phyloP scores from a whole-genome alignment of 176 grass and related monocot species.

The Ampelocalamus luodianensis region DNA sequence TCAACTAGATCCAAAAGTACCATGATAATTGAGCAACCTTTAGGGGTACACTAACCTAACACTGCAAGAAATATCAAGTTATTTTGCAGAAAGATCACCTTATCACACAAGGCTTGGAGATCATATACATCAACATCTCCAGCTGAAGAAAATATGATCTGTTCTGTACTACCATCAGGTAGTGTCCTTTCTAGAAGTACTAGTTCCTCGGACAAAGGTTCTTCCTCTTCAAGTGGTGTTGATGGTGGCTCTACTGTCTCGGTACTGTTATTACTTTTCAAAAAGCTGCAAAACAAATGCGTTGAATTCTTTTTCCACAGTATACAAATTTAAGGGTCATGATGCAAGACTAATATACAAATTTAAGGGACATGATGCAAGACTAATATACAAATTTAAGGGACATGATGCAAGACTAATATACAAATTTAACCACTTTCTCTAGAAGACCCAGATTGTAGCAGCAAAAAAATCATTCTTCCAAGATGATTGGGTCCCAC shows the following conservation, averaged over 20 bases:
- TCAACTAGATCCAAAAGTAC: neutral
- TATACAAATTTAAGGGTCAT: constrained; percentile 8
- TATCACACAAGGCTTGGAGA: constrained; percentile 86
- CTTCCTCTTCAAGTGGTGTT: constrained; percentile 77
- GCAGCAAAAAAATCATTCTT: neutral
- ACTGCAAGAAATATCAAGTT: constrained; percentile 31
- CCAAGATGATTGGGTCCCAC: neutral
- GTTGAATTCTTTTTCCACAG: constrained; percentile 12
- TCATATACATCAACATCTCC: constrained; percentile 89
- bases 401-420: constrained; percentile 2
- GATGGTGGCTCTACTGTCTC: constrained; percentile 70
- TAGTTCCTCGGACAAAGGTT: constrained; percentile 65
- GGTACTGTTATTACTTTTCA: constrained; percentile 68
- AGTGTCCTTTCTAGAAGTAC: constrained; percentile 77
- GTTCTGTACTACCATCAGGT: constrained; percentile 76
- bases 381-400: constrained; percentile 11
- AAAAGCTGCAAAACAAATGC: constrained; percentile 58
- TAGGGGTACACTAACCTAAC: constrained; percentile 17
- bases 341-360: constrained; percentile 8
- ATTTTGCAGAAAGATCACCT: constrained; percentile 55
- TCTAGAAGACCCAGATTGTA: neutral
- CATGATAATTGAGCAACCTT: neutral
- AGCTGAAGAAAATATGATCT: constrained; percentile 89
- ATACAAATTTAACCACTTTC: neutral
- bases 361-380: constrained; percentile 27